Evolutionary conservation across 176 grass and related monocot genomes (phyloP).

Genomic region (bread wheat (Triticum aestivum)): IWGSC_CS_RefSeq_v2.1 NC_057811.1:463261187-463261686

Average conservation of each 20-base stretch:
- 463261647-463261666: constrained; percentile 93
- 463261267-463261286: constrained; percentile 77
- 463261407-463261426: constrained; percentile 70
- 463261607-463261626: constrained; percentile 80
- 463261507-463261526: constrained; percentile 84
- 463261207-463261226: constrained; percentile 79
- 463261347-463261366: constrained; percentile 76
- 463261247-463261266: constrained; percentile 64
- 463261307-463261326: constrained; percentile 80
- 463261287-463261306: constrained; percentile 72
- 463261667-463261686: constrained; percentile 94
- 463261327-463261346: constrained; percentile 88
- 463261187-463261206: constrained; percentile 69
- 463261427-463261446: constrained; percentile 78
- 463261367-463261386: constrained; percentile 72
- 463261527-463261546: constrained; percentile 90
- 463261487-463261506: constrained; percentile 85
- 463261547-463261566: constrained; percentile 96
- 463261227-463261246: constrained; percentile 88
- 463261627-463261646: constrained; percentile 94
- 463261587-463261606: constrained; percentile 89
- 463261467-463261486: constrained; percentile 83
- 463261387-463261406: constrained; percentile 95
- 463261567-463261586: constrained; percentile 97
- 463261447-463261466: constrained; percentile 82